Conservation (phyloP, 805 yeast genomes). For the Brettanomyces custersianus region DNA sequence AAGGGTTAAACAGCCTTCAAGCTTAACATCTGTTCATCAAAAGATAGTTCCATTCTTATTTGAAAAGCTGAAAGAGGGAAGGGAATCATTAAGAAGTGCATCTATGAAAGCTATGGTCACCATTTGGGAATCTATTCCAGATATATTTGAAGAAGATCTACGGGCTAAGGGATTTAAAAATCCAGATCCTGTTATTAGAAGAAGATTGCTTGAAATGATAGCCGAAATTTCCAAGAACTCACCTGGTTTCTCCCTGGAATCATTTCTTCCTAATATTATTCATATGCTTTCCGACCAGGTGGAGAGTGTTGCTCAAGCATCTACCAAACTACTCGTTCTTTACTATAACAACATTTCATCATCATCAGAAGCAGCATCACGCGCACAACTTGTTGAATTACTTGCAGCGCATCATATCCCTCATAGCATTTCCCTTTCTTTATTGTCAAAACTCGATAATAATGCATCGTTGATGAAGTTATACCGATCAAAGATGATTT, state of each 20-base stretch:
- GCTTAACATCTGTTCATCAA: constrained; percentile 33
- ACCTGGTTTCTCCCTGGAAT: constrained; percentile 26
- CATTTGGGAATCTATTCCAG: constrained; percentile 45
- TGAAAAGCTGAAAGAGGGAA: constrained; percentile 34
- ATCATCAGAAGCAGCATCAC: constrained; percentile 27
- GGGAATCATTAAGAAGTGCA: constrained; percentile 28
- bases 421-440: constrained; percentile 12
- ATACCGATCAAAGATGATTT: constrained; percentile 6
- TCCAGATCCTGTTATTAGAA: constrained; percentile 28
- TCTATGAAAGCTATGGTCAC: constrained; percentile 44
- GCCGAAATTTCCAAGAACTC: constrained; percentile 30
- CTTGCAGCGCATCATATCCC: constrained; percentile 26
- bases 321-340: constrained; percentile 22
- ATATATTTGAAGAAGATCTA: constrained; percentile 37
- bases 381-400: constrained; percentile 35
- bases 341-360: constrained; percentile 29
- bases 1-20: constrained; percentile 43
- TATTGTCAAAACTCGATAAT: constrained; percentile 25
- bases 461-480: constrained; percentile 12
- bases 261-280: constrained; percentile 19
- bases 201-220: constrained; percentile 38
- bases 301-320: constrained; percentile 9
- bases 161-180: constrained; percentile 34
- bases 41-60: constrained; percentile 45
- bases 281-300: constrained; percentile 13